Base-by-base conservation (phyloP, 2,329 filamentous ascomycete species). In the Fusarium sambucinum region DNA sequence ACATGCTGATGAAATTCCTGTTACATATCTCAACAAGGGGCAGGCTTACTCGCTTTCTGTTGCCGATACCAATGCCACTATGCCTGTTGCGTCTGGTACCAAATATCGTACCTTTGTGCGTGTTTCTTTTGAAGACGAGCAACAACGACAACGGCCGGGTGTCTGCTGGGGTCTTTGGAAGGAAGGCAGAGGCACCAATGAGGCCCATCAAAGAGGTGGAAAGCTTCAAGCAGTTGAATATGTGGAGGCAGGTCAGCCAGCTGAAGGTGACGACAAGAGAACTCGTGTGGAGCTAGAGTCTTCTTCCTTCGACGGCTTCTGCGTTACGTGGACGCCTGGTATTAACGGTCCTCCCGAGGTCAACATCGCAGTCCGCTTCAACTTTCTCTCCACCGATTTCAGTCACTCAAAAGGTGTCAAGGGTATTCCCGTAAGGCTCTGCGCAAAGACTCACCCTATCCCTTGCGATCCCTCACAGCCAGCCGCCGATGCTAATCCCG, bases 371-470 rank as follows among this genome's bases (percentile, higher is more conserved):
- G 93, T 98, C 14, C 92, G 96, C 45, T 99, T 98, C 85, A 99
- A 99, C 81, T 99, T 99, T 76, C 84, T 99, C 1, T 99, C 96
- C 1, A 99, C 96, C 11, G 96, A 99, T 77, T 99, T 98, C 77
- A 98, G 95, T 78, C 96, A 98, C 76, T 98, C 96, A 12, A 99
- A 99, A 77, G 96, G 96, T 45, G 96, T 99, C 48, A 99, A 98
- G 80, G 96, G 96, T 35, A 97, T 98, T 69, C 95, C 96, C 0
- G 94, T 99, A 6, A 86, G 96, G 56, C 86, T 98, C 1, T 98
- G 95, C 78, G 90, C 94, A 16, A 98, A 98, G 80, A 98, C 96
- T 0, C 91, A 92, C 68, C 80, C 90, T 13, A 62, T 95, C 2
- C 80, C 85, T 0, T 80, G 84, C 17, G 85, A 85, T 27, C 80